Evolutionary conservation across 192 early-diverging fungal genomes (phyloP).

Genomic region (Chytriomyces confervae): DNA sequence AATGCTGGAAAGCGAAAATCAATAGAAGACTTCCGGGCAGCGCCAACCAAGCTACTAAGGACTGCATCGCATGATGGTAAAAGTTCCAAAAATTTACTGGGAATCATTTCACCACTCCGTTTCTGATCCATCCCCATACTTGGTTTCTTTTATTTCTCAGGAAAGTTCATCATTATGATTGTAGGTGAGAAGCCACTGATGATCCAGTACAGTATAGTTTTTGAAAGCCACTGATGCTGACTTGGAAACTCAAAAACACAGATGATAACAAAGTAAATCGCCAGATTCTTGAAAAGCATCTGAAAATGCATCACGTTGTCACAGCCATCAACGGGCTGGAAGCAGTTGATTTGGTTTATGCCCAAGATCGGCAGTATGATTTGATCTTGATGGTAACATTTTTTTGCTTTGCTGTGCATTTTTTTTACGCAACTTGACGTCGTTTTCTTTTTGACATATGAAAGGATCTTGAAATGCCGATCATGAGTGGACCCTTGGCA

Average conservation of each 20-base stretch:
- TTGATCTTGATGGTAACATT: slow-evolving; percentile 18
- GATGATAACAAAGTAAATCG: slow-evolving; percentile 66
- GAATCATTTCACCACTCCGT: background rate
- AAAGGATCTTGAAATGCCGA: slow-evolving; percentile 62
- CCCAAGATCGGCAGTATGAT: background rate
- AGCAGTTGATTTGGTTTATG: slow-evolving; percentile 52
- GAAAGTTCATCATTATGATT: background rate
- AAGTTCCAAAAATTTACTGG: background rate
- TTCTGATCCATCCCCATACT: slow-evolving; percentile 11
- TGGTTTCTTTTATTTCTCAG: slow-evolving; percentile 6
- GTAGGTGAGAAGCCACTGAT: background rate
- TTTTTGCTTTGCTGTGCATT: background rate
- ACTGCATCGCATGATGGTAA: no score
- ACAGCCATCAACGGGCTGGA: slow-evolving; percentile 61
- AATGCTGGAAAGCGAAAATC: no score
- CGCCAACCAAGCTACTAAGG: no score
- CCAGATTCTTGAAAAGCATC: slow-evolving; percentile 58
- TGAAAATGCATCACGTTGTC: slow-evolving; percentile 57
- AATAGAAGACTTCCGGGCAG: no score
- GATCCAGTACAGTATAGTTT: background rate
- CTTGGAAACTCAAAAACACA: background rate
- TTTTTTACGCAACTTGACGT: background rate
- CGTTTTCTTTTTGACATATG: no score
- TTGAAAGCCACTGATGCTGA: slow-evolving; percentile 17
- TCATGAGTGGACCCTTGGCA: slow-evolving; percentile 64